phyloP scores from a whole-genome alignment of 352 stramenopile genomes.

The Pilasporangium apinafurcum region DNA sequence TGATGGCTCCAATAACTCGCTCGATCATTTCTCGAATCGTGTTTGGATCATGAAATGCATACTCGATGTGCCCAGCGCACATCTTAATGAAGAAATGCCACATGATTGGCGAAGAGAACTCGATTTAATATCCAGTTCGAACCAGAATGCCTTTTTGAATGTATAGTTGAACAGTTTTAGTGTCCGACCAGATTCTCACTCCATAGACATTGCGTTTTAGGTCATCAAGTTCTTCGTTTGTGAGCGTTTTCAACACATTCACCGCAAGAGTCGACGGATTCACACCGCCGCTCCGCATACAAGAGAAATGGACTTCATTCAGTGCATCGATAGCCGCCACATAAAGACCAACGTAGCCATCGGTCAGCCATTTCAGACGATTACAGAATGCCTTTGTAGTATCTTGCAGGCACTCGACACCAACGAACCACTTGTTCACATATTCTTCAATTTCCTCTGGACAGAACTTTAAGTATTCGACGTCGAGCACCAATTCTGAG shows the following conservation, averaged over 20 bases:
- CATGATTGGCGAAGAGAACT: too few species aligned
- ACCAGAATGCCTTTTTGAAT: slow-evolving; percentile 9
- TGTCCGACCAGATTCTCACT: too few species aligned
- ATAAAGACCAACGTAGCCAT: slow-evolving; percentile 7
- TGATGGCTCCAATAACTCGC: slow-evolving; percentile 4
- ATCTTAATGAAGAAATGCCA: slow-evolving; percentile 14
- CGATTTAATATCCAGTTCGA: slow-evolving; percentile 2
- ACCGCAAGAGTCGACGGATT: slow-evolving; percentile 9
- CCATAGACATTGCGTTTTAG: too few species aligned
- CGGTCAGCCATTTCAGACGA: slow-evolving; percentile 3
- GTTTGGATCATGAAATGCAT: slow-evolving; percentile 4
- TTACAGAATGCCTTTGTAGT: slow-evolving; percentile 4
- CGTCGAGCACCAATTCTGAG: background rate
- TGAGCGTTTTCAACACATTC: slow-evolving; percentile 9
- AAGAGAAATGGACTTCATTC: slow-evolving; percentile 2
- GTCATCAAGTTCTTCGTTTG: slow-evolving; percentile 4
- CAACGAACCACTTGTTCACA: slow-evolving; percentile 8
- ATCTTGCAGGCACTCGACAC: background rate
- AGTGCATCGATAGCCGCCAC: slow-evolving; percentile 1
- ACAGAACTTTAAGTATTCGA: slow-evolving; percentile 6
- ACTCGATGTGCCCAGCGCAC: slow-evolving; percentile 10
- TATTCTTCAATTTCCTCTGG: slow-evolving; percentile 4
- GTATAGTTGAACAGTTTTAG: slow-evolving; percentile 7
- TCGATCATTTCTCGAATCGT: slow-evolving; percentile 8
- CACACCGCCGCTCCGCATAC: too few species aligned